Percentiles rank a stretch among this genome's conserved stretches.
These are phyloP conservation scores for Eucalyptus sideroxylon DNA, from an alignment of 345 rosid genomes.

Conservation along the genomic window DNA sequence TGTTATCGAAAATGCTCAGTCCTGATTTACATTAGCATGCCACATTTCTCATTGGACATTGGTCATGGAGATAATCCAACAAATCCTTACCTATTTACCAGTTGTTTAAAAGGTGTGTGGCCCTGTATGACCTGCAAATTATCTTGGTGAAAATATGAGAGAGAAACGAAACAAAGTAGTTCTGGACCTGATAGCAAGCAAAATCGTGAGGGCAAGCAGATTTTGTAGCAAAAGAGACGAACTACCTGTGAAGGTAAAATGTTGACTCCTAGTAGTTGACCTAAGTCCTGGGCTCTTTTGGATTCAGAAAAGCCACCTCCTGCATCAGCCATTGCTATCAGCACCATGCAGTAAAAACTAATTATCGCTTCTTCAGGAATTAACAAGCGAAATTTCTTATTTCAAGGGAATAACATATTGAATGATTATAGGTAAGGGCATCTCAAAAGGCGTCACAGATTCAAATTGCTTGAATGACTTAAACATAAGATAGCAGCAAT, in stretches of 20 bases:
- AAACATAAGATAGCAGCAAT: background rate
- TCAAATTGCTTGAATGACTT: background rate
- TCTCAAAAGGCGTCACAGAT: background rate
- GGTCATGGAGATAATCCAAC: background rate
- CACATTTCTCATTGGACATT: background rate
- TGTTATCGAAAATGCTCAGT: background rate
- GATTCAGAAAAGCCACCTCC: slow-evolving; percentile 90
- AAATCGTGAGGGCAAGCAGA: background rate
- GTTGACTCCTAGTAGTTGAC: slow-evolving; percentile 40
- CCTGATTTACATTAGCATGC: background rate
- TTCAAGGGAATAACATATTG: background rate
- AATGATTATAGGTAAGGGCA: background rate
- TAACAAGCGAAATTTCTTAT: background rate
- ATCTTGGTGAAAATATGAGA: background rate
- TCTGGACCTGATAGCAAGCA: background rate
- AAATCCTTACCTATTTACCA: slow-evolving; percentile 32
- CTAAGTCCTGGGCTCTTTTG: slow-evolving; percentile 63
- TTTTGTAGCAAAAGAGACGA: background rate
- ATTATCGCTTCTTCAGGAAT: background rate
- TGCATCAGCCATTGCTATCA: background rate
- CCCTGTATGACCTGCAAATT: slow-evolving; percentile 69
- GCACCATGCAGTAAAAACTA: background rate
- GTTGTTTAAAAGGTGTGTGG: slow-evolving; percentile 68
- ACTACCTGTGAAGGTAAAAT: slow-evolving; percentile 62
- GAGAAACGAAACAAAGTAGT: background rate